Evolutionary conservation across 2,329 filamentous ascomycete genomes (phyloP).

Genomic region (Dissoconium aciculare): DNA sequence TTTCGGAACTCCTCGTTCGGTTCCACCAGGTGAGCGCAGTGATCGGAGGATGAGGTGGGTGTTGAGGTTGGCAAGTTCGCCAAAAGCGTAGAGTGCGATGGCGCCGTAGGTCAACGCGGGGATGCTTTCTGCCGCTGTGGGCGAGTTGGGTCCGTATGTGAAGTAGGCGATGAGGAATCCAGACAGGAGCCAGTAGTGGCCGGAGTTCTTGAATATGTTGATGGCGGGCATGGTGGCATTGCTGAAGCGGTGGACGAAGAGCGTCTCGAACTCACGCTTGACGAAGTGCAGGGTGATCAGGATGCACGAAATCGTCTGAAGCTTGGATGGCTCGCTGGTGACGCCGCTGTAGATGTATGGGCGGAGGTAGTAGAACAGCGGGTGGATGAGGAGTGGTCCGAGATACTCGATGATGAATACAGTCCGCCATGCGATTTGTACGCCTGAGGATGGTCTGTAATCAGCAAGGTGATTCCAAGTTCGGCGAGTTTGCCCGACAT

Average conservation of each 20-base stretch:
- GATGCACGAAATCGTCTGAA: conserved; percentile 57
- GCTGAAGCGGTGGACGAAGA: conserved; percentile 92
- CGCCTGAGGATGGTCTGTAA: conserved; percentile 40
- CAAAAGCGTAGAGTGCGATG: conserved; percentile 56
- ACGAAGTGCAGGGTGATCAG: conserved; percentile 73
- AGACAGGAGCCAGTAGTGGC: conserved; percentile 81
- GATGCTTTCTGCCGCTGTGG: conserved; percentile 41
- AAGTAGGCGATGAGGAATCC: conserved; percentile 71
- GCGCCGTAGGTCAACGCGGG: conserved; percentile 49
- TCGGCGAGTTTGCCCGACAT: too few species aligned
- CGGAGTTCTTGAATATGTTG: conserved; percentile 91
- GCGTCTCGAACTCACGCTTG: conserved; percentile 89
- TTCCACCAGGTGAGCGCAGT: conserved; percentile 64
- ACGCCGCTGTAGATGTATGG: conserved; percentile 51
- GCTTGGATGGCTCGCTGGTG: conserved; percentile 38
- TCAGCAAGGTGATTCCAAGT: too few species aligned
- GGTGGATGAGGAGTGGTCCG: conserved; percentile 79
- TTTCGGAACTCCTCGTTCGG: conserved; percentile 72
- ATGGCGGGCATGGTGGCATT: conserved; percentile 78
- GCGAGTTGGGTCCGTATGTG: conserved; percentile 63
- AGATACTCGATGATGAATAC: conserved; percentile 94
- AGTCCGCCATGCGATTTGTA: conserved; percentile 80
- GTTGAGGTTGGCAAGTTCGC: conserved; percentile 65
- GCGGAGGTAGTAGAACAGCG: conserved; percentile 53
- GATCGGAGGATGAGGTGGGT: conserved; percentile 66